These are phyloP conservation scores for Jaltomata sinuosa DNA, from an alignment of 257 asterid genomes.

Conservation along the genomic window DNA sequence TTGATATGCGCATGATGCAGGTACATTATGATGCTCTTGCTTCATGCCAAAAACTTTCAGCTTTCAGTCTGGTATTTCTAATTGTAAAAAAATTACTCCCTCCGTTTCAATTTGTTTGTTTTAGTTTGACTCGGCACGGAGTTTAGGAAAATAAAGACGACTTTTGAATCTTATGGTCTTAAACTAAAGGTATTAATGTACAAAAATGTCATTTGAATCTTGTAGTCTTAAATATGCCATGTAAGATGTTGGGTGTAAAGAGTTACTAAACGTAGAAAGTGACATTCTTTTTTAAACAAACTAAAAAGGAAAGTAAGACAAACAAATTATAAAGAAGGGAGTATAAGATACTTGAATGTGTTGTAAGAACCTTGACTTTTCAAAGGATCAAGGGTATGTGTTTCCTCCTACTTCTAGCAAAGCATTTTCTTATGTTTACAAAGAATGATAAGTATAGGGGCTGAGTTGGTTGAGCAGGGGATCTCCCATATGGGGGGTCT, in stretches of 20 bases:
- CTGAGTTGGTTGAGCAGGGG: too few species aligned
- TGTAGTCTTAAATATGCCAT: neutral
- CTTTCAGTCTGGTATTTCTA: neutral
- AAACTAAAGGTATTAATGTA: neutral
- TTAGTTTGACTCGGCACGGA: neutral
- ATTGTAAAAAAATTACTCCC: neutral
- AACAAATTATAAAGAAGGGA: neutral
- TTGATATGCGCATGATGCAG: slow-evolving; percentile 99
- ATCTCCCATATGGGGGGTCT: too few species aligned
- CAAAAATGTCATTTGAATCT: neutral
- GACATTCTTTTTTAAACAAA: neutral
- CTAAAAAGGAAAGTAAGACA: neutral
- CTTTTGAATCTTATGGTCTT: neutral
- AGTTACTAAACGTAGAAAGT: neutral
- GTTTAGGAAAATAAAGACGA: neutral
- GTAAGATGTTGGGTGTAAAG: neutral
- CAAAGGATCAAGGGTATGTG: neutral
- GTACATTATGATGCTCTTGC: slow-evolving; percentile 16
- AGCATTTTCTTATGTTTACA: neutral
- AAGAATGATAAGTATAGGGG: neutral
- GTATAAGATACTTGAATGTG: neutral
- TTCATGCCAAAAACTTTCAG: neutral
- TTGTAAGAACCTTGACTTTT: neutral
- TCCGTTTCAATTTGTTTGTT: neutral
- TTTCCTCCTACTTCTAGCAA: neutral